A percentile compares a stretch with the other conserved stretches of the same genome.
Evolutionary conservation across 1,284 basidiomycete species (phyloP).

Genomic region (Termitomyces sp.): DNA sequence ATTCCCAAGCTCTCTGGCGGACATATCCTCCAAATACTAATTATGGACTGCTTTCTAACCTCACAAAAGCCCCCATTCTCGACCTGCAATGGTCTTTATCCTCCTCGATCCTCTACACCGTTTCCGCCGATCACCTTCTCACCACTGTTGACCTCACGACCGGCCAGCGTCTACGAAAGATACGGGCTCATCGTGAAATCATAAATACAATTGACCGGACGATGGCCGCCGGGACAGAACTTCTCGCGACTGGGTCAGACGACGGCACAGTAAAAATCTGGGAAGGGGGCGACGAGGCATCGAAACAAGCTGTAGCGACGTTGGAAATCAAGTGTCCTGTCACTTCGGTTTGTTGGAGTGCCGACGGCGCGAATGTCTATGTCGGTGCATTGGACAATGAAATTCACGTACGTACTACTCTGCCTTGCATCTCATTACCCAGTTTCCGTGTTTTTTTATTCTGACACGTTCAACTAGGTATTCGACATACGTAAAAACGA

Average conservation of each 20-base stretch:
- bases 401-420: slow-evolving; percentile 70
- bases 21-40: slow-evolving; percentile 80
- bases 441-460: background rate
- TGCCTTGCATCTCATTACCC: background rate
- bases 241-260: slow-evolving; percentile 81
- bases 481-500: slow-evolving; percentile 82
- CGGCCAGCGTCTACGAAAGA: slow-evolving; percentile 69
- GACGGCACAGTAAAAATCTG: slow-evolving; percentile 87
- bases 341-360: slow-evolving; percentile 89
- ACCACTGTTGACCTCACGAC: slow-evolving; percentile 70
- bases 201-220: slow-evolving; percentile 85
- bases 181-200: slow-evolving; percentile 83
- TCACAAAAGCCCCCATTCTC: slow-evolving; percentile 75
- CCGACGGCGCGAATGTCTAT: slow-evolving; percentile 81
- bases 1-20: slow-evolving; percentile 62
- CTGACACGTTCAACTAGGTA: slow-evolving; percentile 42
- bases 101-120: slow-evolving; percentile 69
- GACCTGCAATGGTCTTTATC: slow-evolving; percentile 79
- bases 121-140: slow-evolving; percentile 81
- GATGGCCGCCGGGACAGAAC: slow-evolving; percentile 75
- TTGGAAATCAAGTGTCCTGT: slow-evolving; percentile 85
- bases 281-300: slow-evolving; percentile 76
- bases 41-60: slow-evolving; percentile 69
- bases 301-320: slow-evolving; percentile 71
- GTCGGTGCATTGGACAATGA: slow-evolving; percentile 92